These are phyloP conservation scores for Excoecaria agallocha DNA, from an alignment of 345 rosid species.

Conservation along the genomic window DNA sequence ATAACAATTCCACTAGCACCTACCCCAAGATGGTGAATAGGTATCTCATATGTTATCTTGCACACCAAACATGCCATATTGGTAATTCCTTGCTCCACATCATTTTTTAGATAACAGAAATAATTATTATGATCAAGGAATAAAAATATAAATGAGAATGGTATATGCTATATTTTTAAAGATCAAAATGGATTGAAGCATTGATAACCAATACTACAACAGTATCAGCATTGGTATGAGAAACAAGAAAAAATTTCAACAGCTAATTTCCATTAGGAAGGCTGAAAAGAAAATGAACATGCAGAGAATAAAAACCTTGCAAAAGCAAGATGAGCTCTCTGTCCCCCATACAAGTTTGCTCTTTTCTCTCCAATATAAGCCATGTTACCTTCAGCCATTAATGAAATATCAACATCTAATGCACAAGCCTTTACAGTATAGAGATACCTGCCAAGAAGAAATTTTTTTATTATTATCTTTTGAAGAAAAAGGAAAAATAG, in stretches of 20 bases:
- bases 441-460: slow-evolving; percentile 44
- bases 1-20: too few species aligned
- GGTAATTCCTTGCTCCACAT: slow-evolving; percentile 32
- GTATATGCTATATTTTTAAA: not conserved
- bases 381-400: slow-evolving; percentile 81
- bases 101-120: not conserved
- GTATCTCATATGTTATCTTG: too few species aligned
- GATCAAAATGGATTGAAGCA: not conserved
- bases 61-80: not conserved
- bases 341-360: slow-evolving; percentile 90
- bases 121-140: not conserved
- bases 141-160: not conserved
- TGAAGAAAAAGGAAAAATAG: not conserved
- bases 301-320: slow-evolving; percentile 54
- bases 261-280: slow-evolving; percentile 8
- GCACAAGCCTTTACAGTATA: slow-evolving; percentile 70
- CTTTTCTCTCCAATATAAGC: slow-evolving; percentile 85
- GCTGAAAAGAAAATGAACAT: slow-evolving; percentile 6
- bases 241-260: slow-evolving; percentile 9
- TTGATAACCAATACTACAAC: not conserved
- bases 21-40: too few species aligned
- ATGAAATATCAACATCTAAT: slow-evolving; percentile 71
- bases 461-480: too few species aligned
- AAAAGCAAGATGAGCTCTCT: slow-evolving; percentile 89
- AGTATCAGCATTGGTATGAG: slow-evolving; percentile 1